phyloP scores from a whole-genome alignment of 78 protist genomes.

The Protostelium mycophagum region DNA sequence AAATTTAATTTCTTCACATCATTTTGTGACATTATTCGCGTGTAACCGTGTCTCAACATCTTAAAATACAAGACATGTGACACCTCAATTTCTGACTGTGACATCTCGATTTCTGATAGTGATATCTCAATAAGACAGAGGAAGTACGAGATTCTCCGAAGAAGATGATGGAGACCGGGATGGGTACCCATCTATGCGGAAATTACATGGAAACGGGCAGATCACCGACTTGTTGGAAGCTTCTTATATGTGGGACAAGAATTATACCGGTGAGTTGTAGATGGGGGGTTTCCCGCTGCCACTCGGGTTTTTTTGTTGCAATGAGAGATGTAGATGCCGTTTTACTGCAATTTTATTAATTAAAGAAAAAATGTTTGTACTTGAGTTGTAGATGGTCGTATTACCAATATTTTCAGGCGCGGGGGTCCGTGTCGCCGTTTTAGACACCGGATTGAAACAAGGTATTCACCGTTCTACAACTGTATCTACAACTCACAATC shows the following conservation, averaged over 20 bases:
- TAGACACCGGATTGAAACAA: slow-evolving; percentile 78
- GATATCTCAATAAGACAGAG: background rate
- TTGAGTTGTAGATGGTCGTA: background rate
- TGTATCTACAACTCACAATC: background rate
- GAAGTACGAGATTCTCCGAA: background rate
- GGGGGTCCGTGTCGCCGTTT: slow-evolving; percentile 70
- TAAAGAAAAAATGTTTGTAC: too few relatives aligned
- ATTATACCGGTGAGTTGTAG: background rate
- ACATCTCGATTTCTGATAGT: background rate
- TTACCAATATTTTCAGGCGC: slow-evolving; percentile 9
- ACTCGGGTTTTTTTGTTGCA: too few relatives aligned
- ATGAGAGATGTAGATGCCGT: too few relatives aligned
- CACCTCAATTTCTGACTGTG: background rate
- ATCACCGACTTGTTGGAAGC: background rate
- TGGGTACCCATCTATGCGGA: background rate
- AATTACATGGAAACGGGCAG: background rate
- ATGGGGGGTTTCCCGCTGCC: too few relatives aligned
- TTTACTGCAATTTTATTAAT: too few relatives aligned
- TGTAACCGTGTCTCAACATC: too few relatives aligned
- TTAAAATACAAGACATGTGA: too few relatives aligned
- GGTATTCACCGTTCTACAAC: background rate
- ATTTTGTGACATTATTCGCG: too few relatives aligned
- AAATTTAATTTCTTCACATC: too few relatives aligned
- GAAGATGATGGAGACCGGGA: background rate
- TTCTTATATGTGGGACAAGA: background rate